A percentile compares a stretch with the other conserved stretches of the same genome.
phyloP scores from a whole-genome alignment of 208 protist genomes.

The Crithidia mellificae region DNA sequence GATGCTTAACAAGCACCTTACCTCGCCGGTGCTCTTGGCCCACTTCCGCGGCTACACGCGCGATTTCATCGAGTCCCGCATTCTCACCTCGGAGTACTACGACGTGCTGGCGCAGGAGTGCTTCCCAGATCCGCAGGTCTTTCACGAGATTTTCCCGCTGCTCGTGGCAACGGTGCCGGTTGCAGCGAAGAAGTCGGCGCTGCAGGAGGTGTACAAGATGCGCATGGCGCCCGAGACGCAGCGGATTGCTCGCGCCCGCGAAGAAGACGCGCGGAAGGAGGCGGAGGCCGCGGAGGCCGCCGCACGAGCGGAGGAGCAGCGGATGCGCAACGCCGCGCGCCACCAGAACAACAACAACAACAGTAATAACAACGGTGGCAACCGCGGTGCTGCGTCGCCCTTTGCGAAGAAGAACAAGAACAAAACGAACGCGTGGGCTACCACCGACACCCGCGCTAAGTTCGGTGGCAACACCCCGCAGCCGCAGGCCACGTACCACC shows the following conservation, averaged over 20 bases:
- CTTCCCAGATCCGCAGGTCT: slow-evolving; percentile 51
- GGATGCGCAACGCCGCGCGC: slow-evolving; percentile 1
- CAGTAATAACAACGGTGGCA: neutral
- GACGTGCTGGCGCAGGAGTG: slow-evolving; percentile 44
- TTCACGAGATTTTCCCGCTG: slow-evolving; percentile 71
- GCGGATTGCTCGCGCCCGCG: slow-evolving; percentile 38
- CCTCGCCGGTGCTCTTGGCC: slow-evolving; percentile 35
- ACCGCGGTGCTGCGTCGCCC: neutral
- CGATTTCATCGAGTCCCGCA: slow-evolving; percentile 65
- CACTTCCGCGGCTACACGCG: slow-evolving; percentile 57
- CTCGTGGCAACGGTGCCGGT: slow-evolving; percentile 69
- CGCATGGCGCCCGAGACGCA: slow-evolving; percentile 68
- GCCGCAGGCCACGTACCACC: slow-evolving; percentile 1
- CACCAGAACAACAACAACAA: slow-evolving; percentile 8
- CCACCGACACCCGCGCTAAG: slow-evolving; percentile 25
- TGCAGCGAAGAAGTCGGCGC: slow-evolving; percentile 42
- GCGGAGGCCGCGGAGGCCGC: slow-evolving; percentile 37
- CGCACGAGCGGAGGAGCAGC: slow-evolving; percentile 24
- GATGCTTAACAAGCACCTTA: slow-evolving; percentile 43
- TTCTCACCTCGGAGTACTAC: slow-evolving; percentile 75
- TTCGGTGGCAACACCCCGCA: slow-evolving; percentile 12
- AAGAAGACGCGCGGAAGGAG: slow-evolving; percentile 51
- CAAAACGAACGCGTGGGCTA: slow-evolving; percentile 50
- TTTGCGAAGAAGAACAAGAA: slow-evolving; percentile 34
- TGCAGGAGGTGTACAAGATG: slow-evolving; percentile 80